Base-by-base conservation (phyloP, 805 yeast species). In the Scheffersomyces coipomensis region DNA sequence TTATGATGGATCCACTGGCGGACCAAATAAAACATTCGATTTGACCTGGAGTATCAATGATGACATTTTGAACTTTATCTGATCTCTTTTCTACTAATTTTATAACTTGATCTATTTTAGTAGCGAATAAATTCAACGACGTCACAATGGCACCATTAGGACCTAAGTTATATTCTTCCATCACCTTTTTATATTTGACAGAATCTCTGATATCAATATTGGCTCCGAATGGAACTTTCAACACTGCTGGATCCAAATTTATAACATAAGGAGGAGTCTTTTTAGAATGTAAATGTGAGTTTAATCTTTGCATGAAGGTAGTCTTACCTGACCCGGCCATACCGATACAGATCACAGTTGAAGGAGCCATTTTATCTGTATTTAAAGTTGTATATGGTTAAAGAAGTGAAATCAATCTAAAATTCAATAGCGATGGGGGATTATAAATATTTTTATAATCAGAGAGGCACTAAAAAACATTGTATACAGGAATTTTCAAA, bases 81-180 rank as follows among this genome's bases (percentile, higher is more conserved):
- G 81, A 67, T 49, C 91, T 79, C 56, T 89, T 88, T 54, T 89
- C 96, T 16, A 91, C 85, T 27, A 93, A 69, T 27, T 78, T 76
- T 35, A 93, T 81, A 4, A 93, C 97, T 66, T 93, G 99, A 60
- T 93, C 99, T 42, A 93, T 88, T 64, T 93, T 93, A 11, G 99
- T 93, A 35, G 97, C 73, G 57, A 93, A 93, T 37, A 93, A 68
- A 58, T 93, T 93, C 45, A 93, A 71, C 16, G 96, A 88, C 0
- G 99, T 93, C 47, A 95, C 96, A 57, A 93, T 93, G 2, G 98
- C 98, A 41, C 99, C 99, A 58, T 93, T 93, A 11, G 99, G 99
- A 0, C 99, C 99, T 42, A 93, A 64, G 42, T 87, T 85, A 58
- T 91, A 88, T 57, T 90, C 90, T 52, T 89, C 93, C 98, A 91